phyloP scores from a whole-genome alignment of 192 early-diverging fungal species.

The Radiomyces spectabilis region DNA sequence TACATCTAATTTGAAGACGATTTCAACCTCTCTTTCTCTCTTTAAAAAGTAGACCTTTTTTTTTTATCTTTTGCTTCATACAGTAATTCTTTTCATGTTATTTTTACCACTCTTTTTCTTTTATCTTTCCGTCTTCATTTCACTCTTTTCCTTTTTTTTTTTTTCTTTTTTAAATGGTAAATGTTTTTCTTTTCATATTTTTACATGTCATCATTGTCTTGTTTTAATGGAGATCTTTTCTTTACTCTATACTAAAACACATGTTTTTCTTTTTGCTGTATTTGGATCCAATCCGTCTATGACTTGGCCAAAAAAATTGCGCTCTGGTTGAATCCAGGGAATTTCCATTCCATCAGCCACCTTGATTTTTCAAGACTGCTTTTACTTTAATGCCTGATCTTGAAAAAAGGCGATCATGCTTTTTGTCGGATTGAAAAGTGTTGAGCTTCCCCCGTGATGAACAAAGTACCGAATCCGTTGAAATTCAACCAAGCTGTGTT shows the following conservation, averaged over 20 bases:
- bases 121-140: not conserved
- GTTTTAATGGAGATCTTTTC: not conserved
- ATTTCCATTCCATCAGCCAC: too few species aligned
- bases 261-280: not conserved
- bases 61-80: not conserved
- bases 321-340: too few species aligned
- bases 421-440: too few species aligned
- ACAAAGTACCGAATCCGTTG: slow-evolving; percentile 32
- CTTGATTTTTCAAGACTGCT: too few species aligned
- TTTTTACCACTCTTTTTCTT: not conserved
- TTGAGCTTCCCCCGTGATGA: too few species aligned
- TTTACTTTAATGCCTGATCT: too few species aligned
- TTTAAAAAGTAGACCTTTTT: not conserved
- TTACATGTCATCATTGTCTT: not conserved
- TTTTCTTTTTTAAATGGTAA: not conserved
- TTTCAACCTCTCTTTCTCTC: not conserved
- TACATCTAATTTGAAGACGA: slow-evolving; percentile 14
- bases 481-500: slow-evolving; percentile 42
- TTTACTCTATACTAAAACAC: not conserved
- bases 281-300: too few species aligned
- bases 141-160: not conserved
- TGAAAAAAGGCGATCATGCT: too few species aligned
- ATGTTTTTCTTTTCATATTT: not conserved
- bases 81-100: not conserved
- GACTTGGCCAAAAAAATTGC: too few species aligned